phyloP scores from a whole-genome alignment of 1,284 basidiomycete genomes.

The Limonomyces culmigenus region DNA sequence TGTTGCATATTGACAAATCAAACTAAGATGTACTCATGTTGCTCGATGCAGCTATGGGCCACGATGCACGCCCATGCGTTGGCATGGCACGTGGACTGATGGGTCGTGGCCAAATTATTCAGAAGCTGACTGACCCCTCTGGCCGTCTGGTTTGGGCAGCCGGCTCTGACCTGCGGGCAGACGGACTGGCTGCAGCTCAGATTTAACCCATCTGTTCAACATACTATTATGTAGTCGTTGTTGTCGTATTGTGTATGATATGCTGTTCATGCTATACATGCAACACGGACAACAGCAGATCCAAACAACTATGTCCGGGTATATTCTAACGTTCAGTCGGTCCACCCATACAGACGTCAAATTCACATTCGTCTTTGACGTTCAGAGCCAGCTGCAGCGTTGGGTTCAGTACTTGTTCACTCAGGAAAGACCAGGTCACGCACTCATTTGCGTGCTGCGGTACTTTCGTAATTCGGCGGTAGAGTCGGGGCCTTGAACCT shows the following conservation, averaged over 20 bases:
- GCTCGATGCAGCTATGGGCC: slow-evolving; percentile 56
- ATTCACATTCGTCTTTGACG: slow-evolving; percentile 53
- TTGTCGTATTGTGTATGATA: no score
- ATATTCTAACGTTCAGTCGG: neutral
- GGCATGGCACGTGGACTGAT: slow-evolving; percentile 57
- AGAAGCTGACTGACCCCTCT: slow-evolving; percentile 48
- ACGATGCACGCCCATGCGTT: slow-evolving; percentile 48
- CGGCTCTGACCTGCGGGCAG: slow-evolving; percentile 74
- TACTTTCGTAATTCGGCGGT: slow-evolving; percentile 76
- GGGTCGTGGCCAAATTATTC: slow-evolving; percentile 90
- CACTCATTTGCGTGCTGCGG: slow-evolving; percentile 46
- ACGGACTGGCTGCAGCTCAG: slow-evolving; percentile 81
- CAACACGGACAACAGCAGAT: no score
- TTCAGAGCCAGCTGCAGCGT: slow-evolving; percentile 48
- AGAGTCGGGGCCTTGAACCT: slow-evolving; percentile 59
- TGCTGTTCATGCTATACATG: no score
- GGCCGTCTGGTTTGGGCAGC: slow-evolving; percentile 73
- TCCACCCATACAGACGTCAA: neutral
- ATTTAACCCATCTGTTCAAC: no score
- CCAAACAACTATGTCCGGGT: neutral
- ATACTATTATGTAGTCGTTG: no score
- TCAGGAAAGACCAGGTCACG: neutral
- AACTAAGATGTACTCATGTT: neutral
- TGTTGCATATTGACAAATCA: neutral
- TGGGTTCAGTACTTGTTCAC: slow-evolving; percentile 3